Percentiles rank a stretch among this genome's conserved stretches.
These are phyloP conservation scores for Marchantia paleacea DNA, from an alignment of 225 moss, liverwort and hornwort species.

Conservation along the genomic window DNA sequence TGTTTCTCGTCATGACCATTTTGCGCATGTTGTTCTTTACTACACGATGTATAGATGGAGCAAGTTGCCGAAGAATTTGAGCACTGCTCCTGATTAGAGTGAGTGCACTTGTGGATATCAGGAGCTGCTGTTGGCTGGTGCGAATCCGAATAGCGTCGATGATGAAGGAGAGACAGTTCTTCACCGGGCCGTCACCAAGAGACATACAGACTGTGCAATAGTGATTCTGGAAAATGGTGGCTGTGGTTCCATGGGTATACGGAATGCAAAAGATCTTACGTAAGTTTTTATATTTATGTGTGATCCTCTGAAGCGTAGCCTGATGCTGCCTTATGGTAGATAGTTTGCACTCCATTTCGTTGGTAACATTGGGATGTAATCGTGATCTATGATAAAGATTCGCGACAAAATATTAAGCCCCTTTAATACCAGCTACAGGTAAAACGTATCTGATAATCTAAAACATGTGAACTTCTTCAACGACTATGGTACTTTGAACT, in stretches of 20 bases:
- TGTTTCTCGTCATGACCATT: background rate
- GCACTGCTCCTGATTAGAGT: background rate
- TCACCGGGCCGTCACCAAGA: constrained; percentile 49
- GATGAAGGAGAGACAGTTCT: constrained; percentile 56
- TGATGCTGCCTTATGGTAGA: background rate
- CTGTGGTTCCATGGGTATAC: constrained; percentile 43
- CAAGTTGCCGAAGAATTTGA: background rate
- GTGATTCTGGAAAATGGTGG: constrained; percentile 49
- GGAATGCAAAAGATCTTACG: constrained; percentile 48
- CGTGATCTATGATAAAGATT: too few relatives aligned
- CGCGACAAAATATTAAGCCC: too few relatives aligned
- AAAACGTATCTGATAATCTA: too few relatives aligned
- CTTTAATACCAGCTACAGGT: too few relatives aligned
- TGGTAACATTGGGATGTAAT: too few relatives aligned
- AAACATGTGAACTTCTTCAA: too few relatives aligned
- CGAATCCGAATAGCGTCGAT: constrained; percentile 48
- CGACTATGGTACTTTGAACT: too few relatives aligned
- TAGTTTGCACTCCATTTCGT: too few relatives aligned
- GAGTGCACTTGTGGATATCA: constrained; percentile 10
- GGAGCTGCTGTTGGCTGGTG: constrained; percentile 50
- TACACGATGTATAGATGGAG: background rate
- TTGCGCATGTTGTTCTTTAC: background rate
- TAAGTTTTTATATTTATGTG: constrained; percentile 18
- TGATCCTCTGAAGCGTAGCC: background rate
- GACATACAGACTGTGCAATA: constrained; percentile 46